These are phyloP conservation scores for Fraxinus angustifolia DNA, from an alignment of 305 asterid genomes.

Conservation along the genomic window DNA sequence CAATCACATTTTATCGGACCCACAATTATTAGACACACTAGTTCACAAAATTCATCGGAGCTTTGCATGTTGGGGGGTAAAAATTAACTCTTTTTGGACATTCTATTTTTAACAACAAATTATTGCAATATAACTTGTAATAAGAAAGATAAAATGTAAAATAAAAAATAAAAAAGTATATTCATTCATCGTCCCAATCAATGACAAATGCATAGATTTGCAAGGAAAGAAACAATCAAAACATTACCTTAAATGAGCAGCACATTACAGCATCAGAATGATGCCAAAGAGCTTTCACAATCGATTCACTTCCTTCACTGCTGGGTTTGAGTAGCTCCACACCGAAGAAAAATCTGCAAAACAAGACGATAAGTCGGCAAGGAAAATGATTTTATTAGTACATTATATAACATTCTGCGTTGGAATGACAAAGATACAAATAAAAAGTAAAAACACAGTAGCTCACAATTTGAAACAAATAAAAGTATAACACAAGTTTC, in stretches of 20 bases:
- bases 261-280: slow-evolving; percentile 90
- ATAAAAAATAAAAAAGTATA: neutral
- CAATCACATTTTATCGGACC: neutral
- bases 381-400: neutral
- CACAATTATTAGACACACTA: neutral
- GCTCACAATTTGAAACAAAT: neutral
- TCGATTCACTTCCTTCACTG: slow-evolving; percentile 55
- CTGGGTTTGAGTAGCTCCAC: slow-evolving; percentile 70
- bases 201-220: neutral
- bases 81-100: neutral
- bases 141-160: neutral
- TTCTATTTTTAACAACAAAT: neutral
- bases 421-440: neutral
- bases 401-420: neutral
- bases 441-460: neutral
- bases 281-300: slow-evolving; percentile 80
- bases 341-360: slow-evolving; percentile 73
- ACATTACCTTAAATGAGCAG: slow-evolving; percentile 80
- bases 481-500: neutral
- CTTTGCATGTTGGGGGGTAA: neutral
- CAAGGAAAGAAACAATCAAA: neutral
- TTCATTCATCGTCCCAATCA: neutral
- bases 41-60: neutral
- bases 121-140: neutral
- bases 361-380: neutral